Evolutionary conservation across 2,329 filamentous ascomycete species (phyloP).

Genomic region (Neonectria ditissima): DNA sequence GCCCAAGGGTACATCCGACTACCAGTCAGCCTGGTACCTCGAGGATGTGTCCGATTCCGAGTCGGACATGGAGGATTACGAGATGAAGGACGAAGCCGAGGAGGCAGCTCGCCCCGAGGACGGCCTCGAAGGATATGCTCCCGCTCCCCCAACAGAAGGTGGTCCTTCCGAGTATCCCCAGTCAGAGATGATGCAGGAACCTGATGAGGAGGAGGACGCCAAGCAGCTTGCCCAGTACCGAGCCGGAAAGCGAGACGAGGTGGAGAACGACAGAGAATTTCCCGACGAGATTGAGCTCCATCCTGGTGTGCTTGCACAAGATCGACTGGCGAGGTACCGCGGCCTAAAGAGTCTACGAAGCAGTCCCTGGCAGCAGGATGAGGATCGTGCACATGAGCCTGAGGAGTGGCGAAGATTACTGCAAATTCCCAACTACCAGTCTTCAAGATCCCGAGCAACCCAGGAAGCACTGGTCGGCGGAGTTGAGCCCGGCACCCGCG

Average conservation of each 20-base stretch:
- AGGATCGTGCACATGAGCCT: conserved; percentile 88
- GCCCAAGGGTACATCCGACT: conserved; percentile 91
- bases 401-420: conserved; percentile 90
- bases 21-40: conserved; percentile 95
- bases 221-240: conserved; percentile 86
- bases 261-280: conserved; percentile 92
- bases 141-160: conserved; percentile 77
- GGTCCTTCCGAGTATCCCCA: conserved; percentile 91
- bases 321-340: conserved; percentile 87
- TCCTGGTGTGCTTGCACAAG: conserved; percentile 85
- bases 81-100: conserved; percentile 68
- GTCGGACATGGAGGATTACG: conserved; percentile 81
- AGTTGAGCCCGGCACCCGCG: conserved; percentile 84
- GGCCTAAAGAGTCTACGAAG: conserved; percentile 92
- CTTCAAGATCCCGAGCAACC: conserved; percentile 79
- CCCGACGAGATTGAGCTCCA: conserved; percentile 97
- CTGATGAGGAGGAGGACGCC: conserved; percentile 83
- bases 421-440: conserved; percentile 89
- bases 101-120: conserved; percentile 80
- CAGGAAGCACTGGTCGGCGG: conserved; percentile 91
- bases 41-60: conserved; percentile 84
- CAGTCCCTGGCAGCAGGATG: conserved; percentile 88
- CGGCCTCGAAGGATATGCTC: conserved; percentile 78
- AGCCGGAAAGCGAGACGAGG: conserved; percentile 80
- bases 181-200: conserved; percentile 90